These are phyloP conservation scores for Sarocladium brachiariae DNA, from an alignment of 2,329 filamentous ascomycete genomes.

Conservation along the genomic window DNA sequence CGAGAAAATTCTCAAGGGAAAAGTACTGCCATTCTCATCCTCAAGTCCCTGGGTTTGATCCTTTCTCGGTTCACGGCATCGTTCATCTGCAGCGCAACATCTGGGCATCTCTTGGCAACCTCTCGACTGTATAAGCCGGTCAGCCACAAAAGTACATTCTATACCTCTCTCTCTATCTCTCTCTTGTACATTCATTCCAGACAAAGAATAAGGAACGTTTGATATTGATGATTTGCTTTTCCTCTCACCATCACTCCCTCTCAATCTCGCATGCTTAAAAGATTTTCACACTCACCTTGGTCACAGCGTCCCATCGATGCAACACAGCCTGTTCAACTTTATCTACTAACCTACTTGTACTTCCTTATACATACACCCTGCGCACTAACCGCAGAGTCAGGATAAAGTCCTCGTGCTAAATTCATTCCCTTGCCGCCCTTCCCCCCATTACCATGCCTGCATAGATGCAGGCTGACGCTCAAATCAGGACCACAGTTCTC, in stretches of 20 bases:
- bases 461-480: conserved; percentile 2
- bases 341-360: not conserved
- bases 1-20: not conserved
- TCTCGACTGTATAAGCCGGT: too few relatives aligned
- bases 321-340: not conserved
- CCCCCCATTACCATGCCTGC: not conserved
- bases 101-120: conserved; percentile 8
- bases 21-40: too few relatives aligned
- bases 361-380: too few relatives aligned
- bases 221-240: too few relatives aligned
- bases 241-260: conserved; percentile 11
- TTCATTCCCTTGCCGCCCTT: not conserved
- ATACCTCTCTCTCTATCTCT: too few relatives aligned
- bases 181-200: too few relatives aligned
- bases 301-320: not conserved
- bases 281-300: too few relatives aligned
- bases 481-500: not conserved
- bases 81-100: not conserved
- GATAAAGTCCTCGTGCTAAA: not conserved
- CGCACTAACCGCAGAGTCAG: not conserved
- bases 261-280: not conserved
- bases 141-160: too few relatives aligned
- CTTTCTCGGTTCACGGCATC: conserved; percentile 5
- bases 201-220: too few relatives aligned
- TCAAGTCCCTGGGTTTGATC: too few relatives aligned